phyloP scores from a whole-genome alignment of 768 basidiomycete species.

The Pleurotus cornucopiae region DNA sequence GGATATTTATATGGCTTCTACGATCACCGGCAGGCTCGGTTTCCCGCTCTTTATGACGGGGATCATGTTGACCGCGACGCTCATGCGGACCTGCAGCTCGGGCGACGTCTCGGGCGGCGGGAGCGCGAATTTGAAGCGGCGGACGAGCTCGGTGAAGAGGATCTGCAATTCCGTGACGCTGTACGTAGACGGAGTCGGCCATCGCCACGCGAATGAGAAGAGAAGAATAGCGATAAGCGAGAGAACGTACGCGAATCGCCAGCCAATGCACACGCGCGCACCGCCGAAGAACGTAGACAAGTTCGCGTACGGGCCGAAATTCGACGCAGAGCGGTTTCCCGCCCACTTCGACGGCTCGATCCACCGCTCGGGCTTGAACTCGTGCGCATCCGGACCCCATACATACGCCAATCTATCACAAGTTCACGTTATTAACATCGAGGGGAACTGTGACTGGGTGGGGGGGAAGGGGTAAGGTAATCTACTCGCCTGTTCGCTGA shows the following conservation, averaged over 20 bases:
- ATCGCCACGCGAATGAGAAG: too few species aligned
- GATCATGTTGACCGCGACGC: slow-evolving; percentile 4
- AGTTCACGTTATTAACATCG: not conserved
- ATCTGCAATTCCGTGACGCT: slow-evolving; percentile 14
- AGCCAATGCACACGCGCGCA: slow-evolving; percentile 5
- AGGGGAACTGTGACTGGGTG: not conserved
- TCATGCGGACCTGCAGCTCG: slow-evolving; percentile 1
- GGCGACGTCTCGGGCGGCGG: not conserved
- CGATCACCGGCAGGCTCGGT: slow-evolving; percentile 1
- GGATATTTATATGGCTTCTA: not conserved
- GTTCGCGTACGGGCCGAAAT: slow-evolving; percentile 1
- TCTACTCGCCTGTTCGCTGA: slow-evolving; percentile 10
- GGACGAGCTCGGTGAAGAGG: slow-evolving; percentile 11
- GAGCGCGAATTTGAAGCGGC: slow-evolving; percentile 10
- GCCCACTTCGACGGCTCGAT: not conserved
- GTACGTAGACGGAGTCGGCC: not conserved
- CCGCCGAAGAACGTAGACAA: slow-evolving; percentile 5
- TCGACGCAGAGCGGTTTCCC: not conserved
- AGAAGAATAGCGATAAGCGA: not conserved
- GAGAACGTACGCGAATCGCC: slow-evolving; percentile 14
- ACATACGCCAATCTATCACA: slow-evolving; percentile 6
- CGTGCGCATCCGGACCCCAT: slow-evolving; percentile 11
- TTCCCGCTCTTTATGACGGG: not conserved
- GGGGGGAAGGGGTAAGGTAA: not conserved
- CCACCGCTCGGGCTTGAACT: slow-evolving; percentile 8